These are phyloP conservation scores for Stentor coeruleus DNA, from an alignment of 73 alveolate species.

Conservation along the genomic window DNA sequence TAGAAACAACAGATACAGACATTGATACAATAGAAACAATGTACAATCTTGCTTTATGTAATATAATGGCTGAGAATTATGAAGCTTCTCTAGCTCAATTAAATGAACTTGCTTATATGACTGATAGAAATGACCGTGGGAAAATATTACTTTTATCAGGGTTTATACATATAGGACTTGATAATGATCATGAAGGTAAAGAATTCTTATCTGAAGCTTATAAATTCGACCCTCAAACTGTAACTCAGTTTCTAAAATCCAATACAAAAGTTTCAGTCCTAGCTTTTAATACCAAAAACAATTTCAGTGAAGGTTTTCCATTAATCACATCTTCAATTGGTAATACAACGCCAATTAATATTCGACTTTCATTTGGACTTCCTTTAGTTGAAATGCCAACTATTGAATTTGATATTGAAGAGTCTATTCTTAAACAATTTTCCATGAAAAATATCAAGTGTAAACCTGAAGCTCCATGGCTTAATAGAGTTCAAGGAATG, in stretches of 20 bases:
- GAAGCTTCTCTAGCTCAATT: neutral
- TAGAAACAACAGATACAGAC: constrained; percentile 22
- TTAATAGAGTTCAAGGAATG: constrained; percentile 40
- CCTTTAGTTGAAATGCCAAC: constrained; percentile 44
- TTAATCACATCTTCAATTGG: neutral
- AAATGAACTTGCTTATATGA: neutral
- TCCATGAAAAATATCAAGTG: constrained; percentile 39
- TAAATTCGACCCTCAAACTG: neutral
- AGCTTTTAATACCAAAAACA: constrained; percentile 33
- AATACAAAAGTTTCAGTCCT: neutral
- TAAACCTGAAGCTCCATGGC: constrained; percentile 66
- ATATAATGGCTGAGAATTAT: neutral
- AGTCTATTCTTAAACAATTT: constrained; percentile 25
- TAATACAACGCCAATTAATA: constrained; percentile 11
- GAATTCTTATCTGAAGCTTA: neutral
- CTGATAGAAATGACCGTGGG: neutral
- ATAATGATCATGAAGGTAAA: neutral
- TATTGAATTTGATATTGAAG: constrained; percentile 31
- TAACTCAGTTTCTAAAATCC: neutral
- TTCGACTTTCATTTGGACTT: constrained; percentile 41
- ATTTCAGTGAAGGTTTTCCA: constrained; percentile 25
- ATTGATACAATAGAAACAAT: constrained; percentile 26
- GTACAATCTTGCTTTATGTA: neutral
- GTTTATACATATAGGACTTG: neutral
- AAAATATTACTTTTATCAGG: neutral